Evolutionary conservation across 345 rosid genomes (phyloP).

Genomic region (Boechera retrofracta): DNA sequence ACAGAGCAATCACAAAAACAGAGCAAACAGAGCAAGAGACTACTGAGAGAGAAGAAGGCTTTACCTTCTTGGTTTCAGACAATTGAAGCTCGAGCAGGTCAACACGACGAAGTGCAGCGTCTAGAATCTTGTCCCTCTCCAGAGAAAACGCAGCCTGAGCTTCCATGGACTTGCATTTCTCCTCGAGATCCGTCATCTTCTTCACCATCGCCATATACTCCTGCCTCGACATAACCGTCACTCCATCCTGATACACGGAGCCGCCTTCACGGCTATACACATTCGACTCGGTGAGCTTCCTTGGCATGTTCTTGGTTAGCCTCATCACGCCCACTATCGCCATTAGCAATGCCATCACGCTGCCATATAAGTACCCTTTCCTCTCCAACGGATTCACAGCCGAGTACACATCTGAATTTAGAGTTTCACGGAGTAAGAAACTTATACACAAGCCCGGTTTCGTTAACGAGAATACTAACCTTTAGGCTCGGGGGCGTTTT

Average conservation of each 20-base stretch:
- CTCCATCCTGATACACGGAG: conserved; percentile 45
- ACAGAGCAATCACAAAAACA: neutral
- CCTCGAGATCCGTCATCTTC: conserved; percentile 77
- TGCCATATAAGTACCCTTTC: conserved; percentile 45
- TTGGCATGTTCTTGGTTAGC: conserved; percentile 61
- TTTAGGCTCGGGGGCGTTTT: conserved; percentile 23
- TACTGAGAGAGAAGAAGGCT: neutral
- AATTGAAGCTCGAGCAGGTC: conserved; percentile 65
- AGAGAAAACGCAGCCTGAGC: conserved; percentile 52
- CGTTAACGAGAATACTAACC: conserved; percentile 24
- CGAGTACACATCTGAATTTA: conserved; percentile 28
- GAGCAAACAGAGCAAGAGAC: conserved; percentile 13
- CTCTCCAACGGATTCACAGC: conserved; percentile 31
- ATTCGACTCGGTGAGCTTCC: conserved; percentile 58
- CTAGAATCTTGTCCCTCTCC: conserved; percentile 75
- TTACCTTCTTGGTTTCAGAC: conserved; percentile 74
- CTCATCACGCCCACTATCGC: conserved; percentile 68
- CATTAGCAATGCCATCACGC: conserved; percentile 66
- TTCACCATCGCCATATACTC: conserved; percentile 69
- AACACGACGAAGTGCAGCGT: conserved; percentile 63
- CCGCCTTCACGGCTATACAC: conserved; percentile 49
- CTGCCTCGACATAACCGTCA: conserved; percentile 48
- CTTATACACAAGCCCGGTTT: neutral
- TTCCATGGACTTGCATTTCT: conserved; percentile 55
- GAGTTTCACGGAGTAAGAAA: neutral